phyloP scores from a whole-genome alignment of 345 rosid genomes.

The Aegle marmelos region DNA sequence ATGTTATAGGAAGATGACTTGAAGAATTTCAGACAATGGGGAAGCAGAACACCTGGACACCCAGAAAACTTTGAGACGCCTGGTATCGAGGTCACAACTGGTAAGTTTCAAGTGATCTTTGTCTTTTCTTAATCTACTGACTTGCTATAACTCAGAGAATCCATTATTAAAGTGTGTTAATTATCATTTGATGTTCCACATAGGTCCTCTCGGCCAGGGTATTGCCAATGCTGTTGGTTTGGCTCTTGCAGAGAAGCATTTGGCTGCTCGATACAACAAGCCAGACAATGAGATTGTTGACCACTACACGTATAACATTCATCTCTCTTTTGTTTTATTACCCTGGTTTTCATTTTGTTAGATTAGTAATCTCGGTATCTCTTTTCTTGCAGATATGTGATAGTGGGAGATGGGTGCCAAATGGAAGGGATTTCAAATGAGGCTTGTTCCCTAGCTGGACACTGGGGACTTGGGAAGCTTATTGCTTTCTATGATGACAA shows the following conservation, averaged over 20 bases:
- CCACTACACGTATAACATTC: slow-evolving; percentile 71
- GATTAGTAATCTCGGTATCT: background rate
- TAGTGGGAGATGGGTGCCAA: slow-evolving; percentile 96
- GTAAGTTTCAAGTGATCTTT: slow-evolving; percentile 32
- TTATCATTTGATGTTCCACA: background rate
- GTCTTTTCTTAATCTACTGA: background rate
- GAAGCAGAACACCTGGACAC: slow-evolving; percentile 97
- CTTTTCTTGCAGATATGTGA: slow-evolving; percentile 45
- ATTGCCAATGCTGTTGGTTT: slow-evolving; percentile 90
- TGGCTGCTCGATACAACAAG: slow-evolving; percentile 90
- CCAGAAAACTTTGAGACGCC: slow-evolving; percentile 99
- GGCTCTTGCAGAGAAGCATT: slow-evolving; percentile 91
- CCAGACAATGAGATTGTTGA: slow-evolving; percentile 75
- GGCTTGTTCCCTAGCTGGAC: slow-evolving; percentile 91
- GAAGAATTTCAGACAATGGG: slow-evolving; percentile 91
- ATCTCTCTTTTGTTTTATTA: background rate
- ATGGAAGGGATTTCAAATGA: slow-evolving; percentile 98
- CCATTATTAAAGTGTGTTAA: background rate
- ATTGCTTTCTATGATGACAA: slow-evolving; percentile 99
- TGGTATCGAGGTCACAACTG: slow-evolving; percentile 98
- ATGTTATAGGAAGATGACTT: slow-evolving; percentile 80
- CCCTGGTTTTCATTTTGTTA: background rate
- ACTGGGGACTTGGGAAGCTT: slow-evolving; percentile 98
- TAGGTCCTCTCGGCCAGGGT: slow-evolving; percentile 98
- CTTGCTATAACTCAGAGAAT: background rate